Base-by-base conservation (phyloP, 164 flowering plant genomes). In the Aristolochia fimbriata region DNA sequence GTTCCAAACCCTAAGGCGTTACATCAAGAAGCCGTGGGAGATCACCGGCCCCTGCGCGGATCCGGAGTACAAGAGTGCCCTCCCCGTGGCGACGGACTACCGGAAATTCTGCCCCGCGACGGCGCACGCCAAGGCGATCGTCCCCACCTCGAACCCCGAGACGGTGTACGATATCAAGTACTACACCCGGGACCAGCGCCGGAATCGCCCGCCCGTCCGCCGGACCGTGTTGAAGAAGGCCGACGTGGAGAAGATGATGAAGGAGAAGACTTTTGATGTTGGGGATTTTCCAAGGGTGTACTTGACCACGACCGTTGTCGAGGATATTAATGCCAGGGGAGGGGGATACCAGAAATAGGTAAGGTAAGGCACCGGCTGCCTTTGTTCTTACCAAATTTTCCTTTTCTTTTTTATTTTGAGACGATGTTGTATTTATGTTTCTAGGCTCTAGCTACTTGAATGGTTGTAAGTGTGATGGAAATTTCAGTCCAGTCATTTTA, bases 101-200 rank as follows among this genome's bases (percentile, higher is more conserved):
- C 83, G 97, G 0, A 37, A 73, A 9, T 59, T 25, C 61, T 81
- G 87, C 71, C 97, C 94, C 0, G 97, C 96, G 57, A 78, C 96
- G 16, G 30, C 51, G 1, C 65, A 62, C 2, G 56, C 20, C 20
- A 62, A 68, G 53, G 77, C 91, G 58, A 58, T 69, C 58, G 53
- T 87, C 19, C 96, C 97, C 33, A 72, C 77, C 20, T 77, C 97
- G 51, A 30, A 83, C 27, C 93, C 96, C 6, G 91, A 88, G 19
- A 84, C 85, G 19, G 96, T 91, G 19, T 91, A 31, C 72, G 89
- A 91, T 71, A 91, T 91, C 80, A 82, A 86, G 71, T 91, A 91
- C 68, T 84, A 47, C 70, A 0, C 82, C 41, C 83, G 96, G 4
- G 97, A 91, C 41, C 93, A 79, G 64, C 86, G 91, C 57, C 81